Conservation (phyloP, 2,329 filamentous ascomycete species). For the Botrytis tulipae region DNA sequence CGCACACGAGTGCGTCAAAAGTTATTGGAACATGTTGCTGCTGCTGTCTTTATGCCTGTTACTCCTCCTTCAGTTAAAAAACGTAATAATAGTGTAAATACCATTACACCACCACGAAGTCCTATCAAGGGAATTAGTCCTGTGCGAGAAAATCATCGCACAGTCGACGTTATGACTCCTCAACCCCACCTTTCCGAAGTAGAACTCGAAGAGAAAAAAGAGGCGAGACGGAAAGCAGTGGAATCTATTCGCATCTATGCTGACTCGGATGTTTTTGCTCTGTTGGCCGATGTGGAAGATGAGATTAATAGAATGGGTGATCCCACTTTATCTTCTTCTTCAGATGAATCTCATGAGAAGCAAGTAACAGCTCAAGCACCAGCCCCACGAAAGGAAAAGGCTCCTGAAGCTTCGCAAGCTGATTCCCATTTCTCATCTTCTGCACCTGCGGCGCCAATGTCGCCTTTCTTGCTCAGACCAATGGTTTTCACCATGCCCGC, state of each 20-base stretch:
- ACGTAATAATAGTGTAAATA: background rate
- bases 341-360: background rate
- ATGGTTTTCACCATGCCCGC: constrained; percentile 19
- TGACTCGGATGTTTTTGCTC: constrained; percentile 63
- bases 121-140: constrained; percentile 45
- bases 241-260: constrained; percentile 69
- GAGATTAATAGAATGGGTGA: constrained; percentile 50
- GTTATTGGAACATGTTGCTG: constrained; percentile 77
- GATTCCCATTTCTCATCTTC: background rate
- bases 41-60: constrained; percentile 52
- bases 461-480: constrained; percentile 9
- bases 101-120: constrained; percentile 33
- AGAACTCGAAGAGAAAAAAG: constrained; percentile 19
- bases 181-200: background rate
- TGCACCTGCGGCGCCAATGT: background rate
- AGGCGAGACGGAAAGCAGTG: constrained; percentile 43
- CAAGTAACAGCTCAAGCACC: background rate
- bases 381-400: background rate
- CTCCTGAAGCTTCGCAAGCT: background rate
- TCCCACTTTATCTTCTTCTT: background rate
- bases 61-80: too few species aligned
- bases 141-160: background rate
- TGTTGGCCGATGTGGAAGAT: constrained; percentile 65
- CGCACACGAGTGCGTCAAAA: constrained; percentile 74
- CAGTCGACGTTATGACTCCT: background rate